Percentiles rank a stretch among this genome's conserved stretches.
These are phyloP conservation scores for Symbiotaphrina buchneri DNA, from an alignment of 495 filamentous ascomycete species.

Conservation along the genomic window DNA sequence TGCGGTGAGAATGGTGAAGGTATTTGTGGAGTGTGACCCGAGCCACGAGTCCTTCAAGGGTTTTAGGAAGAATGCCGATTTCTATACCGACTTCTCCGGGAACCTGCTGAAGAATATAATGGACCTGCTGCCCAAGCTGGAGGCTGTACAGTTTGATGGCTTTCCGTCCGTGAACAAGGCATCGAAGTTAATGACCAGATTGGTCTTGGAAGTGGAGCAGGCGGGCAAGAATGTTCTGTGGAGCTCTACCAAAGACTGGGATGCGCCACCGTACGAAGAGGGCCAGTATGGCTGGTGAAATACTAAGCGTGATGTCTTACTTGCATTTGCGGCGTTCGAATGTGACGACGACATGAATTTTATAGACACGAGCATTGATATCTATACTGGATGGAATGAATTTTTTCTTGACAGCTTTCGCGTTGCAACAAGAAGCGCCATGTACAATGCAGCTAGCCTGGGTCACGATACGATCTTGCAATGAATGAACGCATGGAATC, in stretches of 20 bases:
- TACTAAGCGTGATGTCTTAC: too few species aligned
- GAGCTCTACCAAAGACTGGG: constrained; percentile 53
- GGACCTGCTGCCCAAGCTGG: constrained; percentile 30
- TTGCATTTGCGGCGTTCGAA: too few species aligned
- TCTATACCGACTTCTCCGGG: constrained; percentile 52
- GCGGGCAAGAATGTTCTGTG: constrained; percentile 34
- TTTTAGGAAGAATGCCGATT: constrained; percentile 42
- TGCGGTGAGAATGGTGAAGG: constrained; percentile 35
- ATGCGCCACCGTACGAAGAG: too few species aligned
- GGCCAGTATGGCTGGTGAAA: too few species aligned
- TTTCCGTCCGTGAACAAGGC: constrained; percentile 45
- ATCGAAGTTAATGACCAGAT: constrained; percentile 44
- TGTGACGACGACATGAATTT: too few species aligned
- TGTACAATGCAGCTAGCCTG: too few species aligned
- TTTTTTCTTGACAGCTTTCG: too few species aligned
- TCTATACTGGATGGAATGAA: too few species aligned
- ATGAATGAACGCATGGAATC: too few species aligned
- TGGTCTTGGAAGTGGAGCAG: constrained; percentile 29
- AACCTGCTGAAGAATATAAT: constrained; percentile 34
- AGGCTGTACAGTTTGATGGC: constrained; percentile 52
- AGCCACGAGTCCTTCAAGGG: constrained; percentile 49
- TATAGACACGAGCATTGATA: too few species aligned
- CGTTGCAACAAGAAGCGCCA: too few species aligned
- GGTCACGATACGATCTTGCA: too few species aligned
- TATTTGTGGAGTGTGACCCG: constrained; percentile 66